These are phyloP conservation scores for Lithocarpus polystachyus DNA, from an alignment of 306 rosid genomes.

Conservation along the genomic window DNA sequence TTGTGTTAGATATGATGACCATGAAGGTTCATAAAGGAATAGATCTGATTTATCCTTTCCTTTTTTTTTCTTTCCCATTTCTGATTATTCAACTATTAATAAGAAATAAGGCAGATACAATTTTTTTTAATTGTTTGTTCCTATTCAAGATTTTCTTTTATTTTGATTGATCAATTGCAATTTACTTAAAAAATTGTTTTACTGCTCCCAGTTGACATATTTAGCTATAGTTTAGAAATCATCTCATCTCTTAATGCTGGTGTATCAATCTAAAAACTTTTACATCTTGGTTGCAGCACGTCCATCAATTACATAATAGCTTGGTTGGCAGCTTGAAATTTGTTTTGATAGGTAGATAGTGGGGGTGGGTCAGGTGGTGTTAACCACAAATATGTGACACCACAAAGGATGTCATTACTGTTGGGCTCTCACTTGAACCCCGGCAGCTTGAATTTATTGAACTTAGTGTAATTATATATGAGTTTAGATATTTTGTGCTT, in stretches of 20 bases:
- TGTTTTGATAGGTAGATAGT: no score
- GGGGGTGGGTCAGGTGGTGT: no score
- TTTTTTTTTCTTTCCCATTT: not conserved
- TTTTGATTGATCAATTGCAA: not conserved
- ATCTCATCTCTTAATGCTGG: not conserved
- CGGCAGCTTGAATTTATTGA: not conserved
- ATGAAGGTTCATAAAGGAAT: no score
- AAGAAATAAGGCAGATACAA: not conserved
- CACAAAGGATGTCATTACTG: no score
- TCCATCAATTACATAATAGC: not conserved
- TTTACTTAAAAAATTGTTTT: not conserved
- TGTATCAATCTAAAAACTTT: not conserved
- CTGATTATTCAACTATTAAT: not conserved
- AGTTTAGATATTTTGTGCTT: not conserved
- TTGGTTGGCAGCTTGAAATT: not conserved
- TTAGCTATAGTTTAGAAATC: not conserved
- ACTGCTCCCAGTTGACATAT: not conserved
- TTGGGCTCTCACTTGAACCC: no score
- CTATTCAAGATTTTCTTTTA: not conserved
- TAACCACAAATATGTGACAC: no score
- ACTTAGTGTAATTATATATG: not conserved
- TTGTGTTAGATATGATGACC: no score
- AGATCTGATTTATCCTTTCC: no score
- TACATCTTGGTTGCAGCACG: not conserved
- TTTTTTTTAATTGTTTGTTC: not conserved